A percentile compares a stretch with the other conserved stretches of the same genome.
These are phyloP conservation scores for Prunus campanulata DNA, from an alignment of 306 rosid species.

Conservation along the genomic window DNA sequence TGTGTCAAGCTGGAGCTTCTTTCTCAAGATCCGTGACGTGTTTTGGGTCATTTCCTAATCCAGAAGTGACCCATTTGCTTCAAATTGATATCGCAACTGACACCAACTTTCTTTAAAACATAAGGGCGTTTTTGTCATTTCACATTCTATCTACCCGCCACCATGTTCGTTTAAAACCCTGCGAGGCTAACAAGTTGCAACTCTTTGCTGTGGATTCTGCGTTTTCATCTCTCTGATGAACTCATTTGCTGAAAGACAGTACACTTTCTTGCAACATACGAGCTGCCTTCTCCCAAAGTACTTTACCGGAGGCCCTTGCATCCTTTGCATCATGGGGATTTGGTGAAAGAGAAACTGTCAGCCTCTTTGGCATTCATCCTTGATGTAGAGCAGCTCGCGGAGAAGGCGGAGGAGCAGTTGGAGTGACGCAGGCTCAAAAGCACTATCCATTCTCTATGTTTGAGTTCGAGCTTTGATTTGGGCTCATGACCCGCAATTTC, in stretches of 20 bases:
- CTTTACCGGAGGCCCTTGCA: background rate
- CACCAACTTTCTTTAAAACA: background rate
- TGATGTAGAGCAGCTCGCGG: no score
- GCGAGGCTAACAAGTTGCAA: background rate
- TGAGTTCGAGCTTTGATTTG: no score
- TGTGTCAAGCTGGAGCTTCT: no score
- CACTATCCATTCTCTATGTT: no score
- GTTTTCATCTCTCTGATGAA: no score
- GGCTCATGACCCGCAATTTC: no score
- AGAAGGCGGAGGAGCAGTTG: no score
- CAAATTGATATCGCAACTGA: background rate
- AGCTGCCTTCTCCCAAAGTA: background rate
- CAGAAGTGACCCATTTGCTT: no score
- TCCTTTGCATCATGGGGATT: slow-evolving; percentile 39
- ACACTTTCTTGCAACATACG: background rate
- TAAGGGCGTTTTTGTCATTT: background rate
- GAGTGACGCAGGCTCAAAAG: no score
- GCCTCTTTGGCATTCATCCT: slow-evolving; percentile 24
- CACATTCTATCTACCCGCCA: background rate
- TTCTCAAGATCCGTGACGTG: background rate
- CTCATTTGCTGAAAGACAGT: background rate
- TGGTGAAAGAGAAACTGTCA: slow-evolving; percentile 37
- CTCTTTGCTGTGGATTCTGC: slow-evolving; percentile 19
- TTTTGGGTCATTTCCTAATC: no score
- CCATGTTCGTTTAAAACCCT: background rate